A percentile compares a stretch with the other conserved stretches of the same genome.
These are phyloP conservation scores for Penicillium ochrochloron DNA, from an alignment of 495 filamentous ascomycete species.

Conservation along the genomic window DNA sequence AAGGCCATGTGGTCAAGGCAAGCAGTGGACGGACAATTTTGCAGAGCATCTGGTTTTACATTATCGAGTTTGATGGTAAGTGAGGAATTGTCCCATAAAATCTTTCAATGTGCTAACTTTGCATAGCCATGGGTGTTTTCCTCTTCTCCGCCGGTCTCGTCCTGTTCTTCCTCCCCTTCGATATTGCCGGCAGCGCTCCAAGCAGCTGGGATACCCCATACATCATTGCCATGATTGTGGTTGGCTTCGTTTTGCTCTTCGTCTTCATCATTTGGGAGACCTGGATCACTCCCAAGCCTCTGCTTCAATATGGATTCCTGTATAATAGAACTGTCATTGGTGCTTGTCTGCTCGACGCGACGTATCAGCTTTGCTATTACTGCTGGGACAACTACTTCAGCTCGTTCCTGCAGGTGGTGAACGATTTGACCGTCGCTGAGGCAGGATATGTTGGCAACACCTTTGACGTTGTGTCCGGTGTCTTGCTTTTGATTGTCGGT, in stretches of 20 bases:
- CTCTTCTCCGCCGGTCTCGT: constrained; percentile 59
- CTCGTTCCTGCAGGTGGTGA: constrained; percentile 77
- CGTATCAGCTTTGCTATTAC: constrained; percentile 59
- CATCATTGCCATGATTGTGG: constrained; percentile 59
- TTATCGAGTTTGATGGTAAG: constrained; percentile 59
- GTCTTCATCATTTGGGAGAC: constrained; percentile 61
- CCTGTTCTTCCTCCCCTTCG: constrained; percentile 64
- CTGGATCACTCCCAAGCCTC: constrained; percentile 51
- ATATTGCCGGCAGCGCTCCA: constrained; percentile 45
- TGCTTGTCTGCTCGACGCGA: constrained; percentile 57
- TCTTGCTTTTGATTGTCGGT: constrained; percentile 51
- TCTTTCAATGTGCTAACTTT: constrained; percentile 3
- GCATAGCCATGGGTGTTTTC: constrained; percentile 53
- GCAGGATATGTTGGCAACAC: constrained; percentile 57
- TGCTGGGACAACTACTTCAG: constrained; percentile 63
- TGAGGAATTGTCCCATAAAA: background rate
- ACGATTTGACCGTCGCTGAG: constrained; percentile 50
- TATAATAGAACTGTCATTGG: constrained; percentile 65
- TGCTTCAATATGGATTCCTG: constrained; percentile 60
- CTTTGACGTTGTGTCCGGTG: constrained; percentile 54
- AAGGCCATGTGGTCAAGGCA: constrained; percentile 34
- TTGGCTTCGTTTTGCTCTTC: constrained; percentile 57
- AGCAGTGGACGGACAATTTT: constrained; percentile 42
- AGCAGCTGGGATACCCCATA: constrained; percentile 51
- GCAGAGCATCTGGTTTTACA: constrained; percentile 52